Evolutionary conservation across 306 rosid species (phyloP), one percentile per base, ranked within the genome.

Genomic region (Cercis canadensis): DNA sequence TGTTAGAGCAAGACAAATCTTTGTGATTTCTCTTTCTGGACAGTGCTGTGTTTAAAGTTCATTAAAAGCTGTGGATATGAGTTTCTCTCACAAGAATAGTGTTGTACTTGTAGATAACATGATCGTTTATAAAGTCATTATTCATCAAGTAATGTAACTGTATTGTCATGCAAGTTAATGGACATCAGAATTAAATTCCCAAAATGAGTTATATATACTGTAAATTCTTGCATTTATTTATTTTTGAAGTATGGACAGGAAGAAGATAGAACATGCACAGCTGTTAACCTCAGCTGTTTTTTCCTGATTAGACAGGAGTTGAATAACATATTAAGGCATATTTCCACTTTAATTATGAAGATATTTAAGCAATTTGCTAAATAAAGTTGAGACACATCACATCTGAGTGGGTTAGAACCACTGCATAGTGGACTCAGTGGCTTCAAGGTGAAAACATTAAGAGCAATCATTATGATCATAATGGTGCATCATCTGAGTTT

Each of bases 341-440:
- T 24, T 16, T 62, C 15, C 57, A 46, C 57, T 36, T 47, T 39
- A 47, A 50, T 73, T 29, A 50, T 56, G 69, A 62, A 62, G 50
- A 49, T 73, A 63, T 68, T 77, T 31, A 40, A 78, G 57, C 51
- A 74, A 69, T 61, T 82, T 74, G 40, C 18, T 9, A 52, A 8
- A 58, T 44, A 65, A 58, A 78, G 80, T 57, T 54, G 75, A 46
- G 57, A 60, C 70, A 80, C 66, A 53, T 84, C 85, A 80, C 80
- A 80, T 83, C 82, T 67, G 4, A 73, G 82, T 54, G 74, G 57
- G 84, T 67, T 83, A 83, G 62, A 80, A 80, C 78, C 82, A 76
- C 73, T 63, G 61, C 65, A 73, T 56, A 36, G 64, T 8, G 17
- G 50, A 81, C 29, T 24, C 2, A 24, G 75, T 78, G 80, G 71